Conservation (phyloP, 345 rosid genomes). For the Durio zibethinus region DNA sequence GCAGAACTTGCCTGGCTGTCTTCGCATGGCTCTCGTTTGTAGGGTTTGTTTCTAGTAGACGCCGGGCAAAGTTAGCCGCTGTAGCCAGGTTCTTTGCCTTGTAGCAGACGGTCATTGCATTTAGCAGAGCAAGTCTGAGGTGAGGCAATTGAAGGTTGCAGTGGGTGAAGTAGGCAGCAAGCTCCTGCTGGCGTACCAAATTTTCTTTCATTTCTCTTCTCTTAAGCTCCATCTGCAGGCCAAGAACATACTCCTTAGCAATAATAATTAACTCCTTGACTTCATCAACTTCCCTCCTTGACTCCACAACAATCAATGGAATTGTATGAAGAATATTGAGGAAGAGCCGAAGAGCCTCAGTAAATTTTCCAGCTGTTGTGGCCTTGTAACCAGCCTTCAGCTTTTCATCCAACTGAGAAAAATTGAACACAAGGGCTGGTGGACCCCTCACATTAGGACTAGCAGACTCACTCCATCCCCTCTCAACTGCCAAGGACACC, state of each 20-base stretch:
- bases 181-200: conserved; percentile 77
- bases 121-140: conserved; percentile 61
- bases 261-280: conserved; percentile 72
- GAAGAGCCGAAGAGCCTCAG: conserved; percentile 71
- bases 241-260: conserved; percentile 80
- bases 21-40: conserved; percentile 66
- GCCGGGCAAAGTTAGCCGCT: conserved; percentile 76
- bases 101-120: conserved; percentile 79
- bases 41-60: conserved; percentile 74
- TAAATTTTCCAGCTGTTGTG: conserved; percentile 70
- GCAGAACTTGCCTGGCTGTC: conserved; percentile 69
- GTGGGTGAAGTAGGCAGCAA: conserved; percentile 96
- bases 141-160: conserved; percentile 85
- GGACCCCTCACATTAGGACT: conserved; percentile 80
- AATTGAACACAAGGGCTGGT: conserved; percentile 69
- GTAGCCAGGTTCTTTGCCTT: conserved; percentile 73
- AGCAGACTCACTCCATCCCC: conserved; percentile 72
- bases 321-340: conserved; percentile 78
- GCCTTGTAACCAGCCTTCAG: conserved; percentile 88
- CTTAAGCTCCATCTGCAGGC: conserved; percentile 73
- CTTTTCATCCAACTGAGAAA: conserved; percentile 84
- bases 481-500: conserved; percentile 67
- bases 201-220: conserved; percentile 73
- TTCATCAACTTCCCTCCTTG: conserved; percentile 95
- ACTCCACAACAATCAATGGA: conserved; percentile 79